Conservation (phyloP, 2,329 filamentous ascomycete genomes). For the Apiospora marii region DNA sequence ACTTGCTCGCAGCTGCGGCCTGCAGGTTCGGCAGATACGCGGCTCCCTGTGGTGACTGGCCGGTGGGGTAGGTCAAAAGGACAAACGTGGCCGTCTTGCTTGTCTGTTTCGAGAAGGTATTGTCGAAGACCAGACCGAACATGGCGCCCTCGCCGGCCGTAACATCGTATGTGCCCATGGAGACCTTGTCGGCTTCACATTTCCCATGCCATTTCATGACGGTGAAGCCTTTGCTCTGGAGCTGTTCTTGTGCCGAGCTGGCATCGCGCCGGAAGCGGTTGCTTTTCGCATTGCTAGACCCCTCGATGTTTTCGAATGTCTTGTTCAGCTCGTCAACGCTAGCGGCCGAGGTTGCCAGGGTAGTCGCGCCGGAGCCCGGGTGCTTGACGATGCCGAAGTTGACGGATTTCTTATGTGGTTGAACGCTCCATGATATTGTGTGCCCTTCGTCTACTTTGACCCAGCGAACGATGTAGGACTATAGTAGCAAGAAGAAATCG, state of each 20-base stretch:
- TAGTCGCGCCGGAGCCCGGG: slow-evolving; percentile 73
- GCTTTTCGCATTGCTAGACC: slow-evolving; percentile 49
- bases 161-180: slow-evolving; percentile 88
- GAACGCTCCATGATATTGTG: slow-evolving; percentile 96
- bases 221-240: slow-evolving; percentile 72
- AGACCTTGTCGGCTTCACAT: slow-evolving; percentile 95
- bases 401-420: slow-evolving; percentile 97
- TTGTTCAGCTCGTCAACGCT: slow-evolving; percentile 52
- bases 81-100: slow-evolving; percentile 97
- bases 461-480: slow-evolving; percentile 99
- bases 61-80: slow-evolving; percentile 90
- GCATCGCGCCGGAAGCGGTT: slow-evolving; percentile 64
- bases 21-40: slow-evolving; percentile 70
- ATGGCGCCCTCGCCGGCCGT: slow-evolving; percentile 79
- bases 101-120: slow-evolving; percentile 95
- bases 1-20: slow-evolving; percentile 56
- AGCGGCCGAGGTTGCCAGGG: slow-evolving; percentile 46
- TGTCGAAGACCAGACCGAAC: slow-evolving; percentile 97
- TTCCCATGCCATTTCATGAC: slow-evolving; percentile 88
- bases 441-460: slow-evolving; percentile 88
- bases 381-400: slow-evolving; percentile 99
- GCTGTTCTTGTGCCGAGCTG: slow-evolving; percentile 67
- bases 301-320: slow-evolving; percentile 56
- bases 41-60: slow-evolving; percentile 76
- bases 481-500: not conserved